A percentile compares a stretch with the other conserved stretches of the same genome.
phyloP scores from a whole-genome alignment of 108 stramenopile species.

The Discostella stelligeroides region DNA sequence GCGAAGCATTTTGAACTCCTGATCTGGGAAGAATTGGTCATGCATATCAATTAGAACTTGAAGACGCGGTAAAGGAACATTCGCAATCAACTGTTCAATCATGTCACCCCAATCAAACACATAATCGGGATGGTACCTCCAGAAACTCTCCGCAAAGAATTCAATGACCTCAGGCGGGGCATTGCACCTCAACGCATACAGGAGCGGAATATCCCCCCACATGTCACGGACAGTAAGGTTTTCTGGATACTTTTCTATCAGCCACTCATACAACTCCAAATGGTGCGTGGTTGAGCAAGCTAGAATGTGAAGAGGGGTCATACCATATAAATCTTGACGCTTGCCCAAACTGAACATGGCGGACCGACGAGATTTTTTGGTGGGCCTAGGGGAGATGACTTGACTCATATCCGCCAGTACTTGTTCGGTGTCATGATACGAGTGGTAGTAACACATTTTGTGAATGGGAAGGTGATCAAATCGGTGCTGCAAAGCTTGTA shows the following conservation, averaged over 20 bases:
- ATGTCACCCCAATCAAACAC: not conserved
- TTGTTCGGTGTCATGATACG: too few species aligned
- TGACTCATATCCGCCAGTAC: not conserved
- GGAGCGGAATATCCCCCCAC: slow-evolving; percentile 7
- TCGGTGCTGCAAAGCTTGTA: too few species aligned
- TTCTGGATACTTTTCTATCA: not conserved
- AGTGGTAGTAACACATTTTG: too few species aligned
- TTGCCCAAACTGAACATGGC: not conserved
- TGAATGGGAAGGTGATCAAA: too few species aligned
- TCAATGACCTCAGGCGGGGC: not conserved
- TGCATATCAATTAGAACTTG: not conserved
- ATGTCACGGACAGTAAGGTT: not conserved
- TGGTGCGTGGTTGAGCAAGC: slow-evolving; percentile 3
- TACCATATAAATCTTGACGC: not conserved
- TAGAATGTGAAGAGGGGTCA: slow-evolving; percentile 16
- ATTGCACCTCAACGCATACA: slow-evolving; percentile 1
- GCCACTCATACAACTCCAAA: not conserved
- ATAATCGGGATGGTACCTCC: not conserved
- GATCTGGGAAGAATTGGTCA: not conserved
- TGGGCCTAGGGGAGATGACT: not conserved
- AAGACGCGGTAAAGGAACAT: not conserved
- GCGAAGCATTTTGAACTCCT: too few species aligned
- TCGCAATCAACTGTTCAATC: not conserved
- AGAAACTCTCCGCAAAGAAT: not conserved
- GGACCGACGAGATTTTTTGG: not conserved